Conservation (phyloP, 2,329 filamentous ascomycete species). For the Salinomyces thailandicus region DNA sequence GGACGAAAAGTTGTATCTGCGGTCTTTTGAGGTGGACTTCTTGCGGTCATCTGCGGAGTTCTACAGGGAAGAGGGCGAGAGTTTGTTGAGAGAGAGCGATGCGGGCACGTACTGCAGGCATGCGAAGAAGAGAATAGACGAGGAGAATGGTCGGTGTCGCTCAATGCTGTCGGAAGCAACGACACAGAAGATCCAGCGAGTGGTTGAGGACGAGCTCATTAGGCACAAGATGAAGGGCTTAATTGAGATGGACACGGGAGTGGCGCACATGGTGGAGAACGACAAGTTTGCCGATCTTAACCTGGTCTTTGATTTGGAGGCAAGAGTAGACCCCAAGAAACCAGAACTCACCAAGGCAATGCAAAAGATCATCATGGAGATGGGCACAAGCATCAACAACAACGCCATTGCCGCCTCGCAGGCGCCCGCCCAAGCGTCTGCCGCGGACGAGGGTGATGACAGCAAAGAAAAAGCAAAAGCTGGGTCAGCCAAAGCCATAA, state of each 20-base stretch:
- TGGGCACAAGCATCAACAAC: slow-evolving; percentile 76
- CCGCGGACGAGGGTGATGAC: slow-evolving; percentile 40
- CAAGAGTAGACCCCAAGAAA: slow-evolving; percentile 66
- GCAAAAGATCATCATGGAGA: slow-evolving; percentile 62
- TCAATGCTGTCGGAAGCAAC: slow-evolving; percentile 70
- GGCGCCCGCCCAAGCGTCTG: slow-evolving; percentile 24
- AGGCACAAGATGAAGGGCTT: slow-evolving; percentile 67
- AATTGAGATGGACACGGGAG: slow-evolving; percentile 74
- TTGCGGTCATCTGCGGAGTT: slow-evolving; percentile 60
- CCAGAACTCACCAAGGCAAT: slow-evolving; percentile 58
- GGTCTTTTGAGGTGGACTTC: slow-evolving; percentile 70
- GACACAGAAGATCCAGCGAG: slow-evolving; percentile 58
- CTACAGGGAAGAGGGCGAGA: slow-evolving; percentile 65
- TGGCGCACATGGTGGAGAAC: slow-evolving; percentile 85
- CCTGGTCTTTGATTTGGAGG: slow-evolving; percentile 71
- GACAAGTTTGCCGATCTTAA: slow-evolving; percentile 67
- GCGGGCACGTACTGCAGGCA: slow-evolving; percentile 72
- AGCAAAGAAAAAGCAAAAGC: slow-evolving; percentile 37
- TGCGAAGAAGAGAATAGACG: slow-evolving; percentile 60
- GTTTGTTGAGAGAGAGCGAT: slow-evolving; percentile 65
- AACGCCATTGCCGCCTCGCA: slow-evolving; percentile 45
- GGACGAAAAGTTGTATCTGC: slow-evolving; percentile 70
- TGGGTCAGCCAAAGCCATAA: slow-evolving; percentile 42
- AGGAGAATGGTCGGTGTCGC: slow-evolving; percentile 73
- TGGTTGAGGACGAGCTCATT: slow-evolving; percentile 76